Conservation (phyloP, 257 asterid species). For the Petrea volubilis region DNA sequence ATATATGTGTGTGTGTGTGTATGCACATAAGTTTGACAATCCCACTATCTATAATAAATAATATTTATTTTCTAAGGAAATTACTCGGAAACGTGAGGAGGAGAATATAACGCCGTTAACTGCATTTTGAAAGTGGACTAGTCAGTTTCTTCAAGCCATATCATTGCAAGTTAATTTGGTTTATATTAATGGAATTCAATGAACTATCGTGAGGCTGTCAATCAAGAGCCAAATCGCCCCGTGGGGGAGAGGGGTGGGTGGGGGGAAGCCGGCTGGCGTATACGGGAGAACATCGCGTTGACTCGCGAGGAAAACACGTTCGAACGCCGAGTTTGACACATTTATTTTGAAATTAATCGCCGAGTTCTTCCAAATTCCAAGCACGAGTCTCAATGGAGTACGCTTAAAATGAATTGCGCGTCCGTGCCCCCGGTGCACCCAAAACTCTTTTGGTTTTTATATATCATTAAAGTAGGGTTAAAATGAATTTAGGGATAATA, state of each 20-base stretch:
- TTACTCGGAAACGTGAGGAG: not conserved
- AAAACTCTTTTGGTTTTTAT: too few species aligned
- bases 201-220: not conserved
- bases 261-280: slow-evolving; percentile 8
- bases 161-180: slow-evolving; percentile 2
- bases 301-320: not conserved
- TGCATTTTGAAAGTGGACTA: slow-evolving; percentile 14
- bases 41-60: too few species aligned
- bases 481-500: too few species aligned
- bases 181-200: not conserved
- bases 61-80: not conserved
- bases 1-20: too few species aligned
- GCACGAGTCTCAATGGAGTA: not conserved
- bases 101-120: slow-evolving; percentile 20
- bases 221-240: not conserved
- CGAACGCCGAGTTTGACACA: slow-evolving; percentile 25
- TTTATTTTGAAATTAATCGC: not conserved
- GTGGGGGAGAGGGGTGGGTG: too few species aligned
- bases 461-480: too few species aligned
- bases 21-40: not conserved
- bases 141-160: not conserved
- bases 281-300: slow-evolving; percentile 13
- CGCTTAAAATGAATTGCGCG: not conserved
- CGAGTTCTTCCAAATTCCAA: not conserved
- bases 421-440: too few species aligned